These are phyloP conservation scores for Suhomyces bribrorum DNA, from an alignment of 1,139 yeast species.

Conservation along the genomic window DNA sequence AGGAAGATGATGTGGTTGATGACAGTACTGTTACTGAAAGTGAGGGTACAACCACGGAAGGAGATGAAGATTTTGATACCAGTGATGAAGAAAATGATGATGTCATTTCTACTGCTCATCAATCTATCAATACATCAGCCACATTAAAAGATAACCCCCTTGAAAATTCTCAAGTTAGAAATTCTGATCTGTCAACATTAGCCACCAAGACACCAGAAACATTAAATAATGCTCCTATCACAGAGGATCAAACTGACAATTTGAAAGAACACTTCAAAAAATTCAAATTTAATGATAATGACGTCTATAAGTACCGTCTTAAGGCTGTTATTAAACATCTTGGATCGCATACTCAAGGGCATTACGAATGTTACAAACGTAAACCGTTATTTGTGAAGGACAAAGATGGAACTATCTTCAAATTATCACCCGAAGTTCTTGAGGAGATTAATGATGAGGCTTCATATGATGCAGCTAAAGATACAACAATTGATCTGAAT, in stretches of 20 bases:
- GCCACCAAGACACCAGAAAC: slow-evolving; percentile 27
- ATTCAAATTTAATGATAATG: slow-evolving; percentile 48
- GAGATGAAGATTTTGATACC: slow-evolving; percentile 19
- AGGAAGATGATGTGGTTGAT: slow-evolving; percentile 31
- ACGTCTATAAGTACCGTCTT: slow-evolving; percentile 55
- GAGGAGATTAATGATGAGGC: slow-evolving; percentile 24
- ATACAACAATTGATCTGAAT: background rate
- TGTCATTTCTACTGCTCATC: slow-evolving; percentile 18
- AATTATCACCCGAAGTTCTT: slow-evolving; percentile 48
- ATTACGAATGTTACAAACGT: slow-evolving; percentile 76
- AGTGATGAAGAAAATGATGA: slow-evolving; percentile 26
- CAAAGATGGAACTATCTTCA: slow-evolving; percentile 46
- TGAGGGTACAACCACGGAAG: slow-evolving; percentile 23
- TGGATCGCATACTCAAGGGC: slow-evolving; percentile 90
- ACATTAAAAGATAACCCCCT: slow-evolving; percentile 17
- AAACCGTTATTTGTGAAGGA: slow-evolving; percentile 65
- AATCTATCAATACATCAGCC: slow-evolving; percentile 15
- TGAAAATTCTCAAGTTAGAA: slow-evolving; percentile 6
- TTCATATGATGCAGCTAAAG: slow-evolving; percentile 6
- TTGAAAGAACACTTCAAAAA: slow-evolving; percentile 40
- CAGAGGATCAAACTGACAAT: slow-evolving; percentile 41
- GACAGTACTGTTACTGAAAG: slow-evolving; percentile 14
- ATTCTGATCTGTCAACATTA: slow-evolving; percentile 18
- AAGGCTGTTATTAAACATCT: slow-evolving; percentile 79
- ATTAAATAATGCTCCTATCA: slow-evolving; percentile 41